Conservation (phyloP, 306 rosid species). For the Urtica urens region DNA sequence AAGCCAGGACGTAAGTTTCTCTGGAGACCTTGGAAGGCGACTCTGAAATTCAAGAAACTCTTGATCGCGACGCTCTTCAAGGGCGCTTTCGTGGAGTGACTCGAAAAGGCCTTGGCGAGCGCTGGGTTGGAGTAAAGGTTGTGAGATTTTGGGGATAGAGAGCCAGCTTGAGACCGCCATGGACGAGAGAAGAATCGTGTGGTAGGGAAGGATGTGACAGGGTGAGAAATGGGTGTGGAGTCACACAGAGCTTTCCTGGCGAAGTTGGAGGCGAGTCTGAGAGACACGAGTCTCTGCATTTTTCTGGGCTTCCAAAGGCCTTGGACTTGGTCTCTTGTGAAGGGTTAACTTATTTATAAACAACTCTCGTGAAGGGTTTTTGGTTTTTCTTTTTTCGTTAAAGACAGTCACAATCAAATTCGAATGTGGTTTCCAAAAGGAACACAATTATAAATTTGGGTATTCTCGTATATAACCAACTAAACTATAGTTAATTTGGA, state of each 20-base stretch:
- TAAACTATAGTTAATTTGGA: no score
- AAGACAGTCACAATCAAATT: no score
- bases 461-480: no score
- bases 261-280: constrained; percentile 20
- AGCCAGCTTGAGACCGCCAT: constrained; percentile 22
- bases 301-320: no score
- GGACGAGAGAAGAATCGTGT: constrained; percentile 24
- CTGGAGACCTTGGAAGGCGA: constrained; percentile 18
- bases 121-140: constrained; percentile 30
- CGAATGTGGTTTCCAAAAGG: no score
- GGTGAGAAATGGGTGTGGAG: constrained; percentile 12
- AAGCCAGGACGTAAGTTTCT: constrained; percentile 22
- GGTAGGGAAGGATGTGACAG: constrained; percentile 19
- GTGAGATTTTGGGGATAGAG: constrained; percentile 21
- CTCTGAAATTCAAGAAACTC: constrained; percentile 18
- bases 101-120: constrained; percentile 15
- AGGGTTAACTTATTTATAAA: no score
- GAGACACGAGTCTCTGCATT: constrained; percentile 44
- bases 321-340: no score
- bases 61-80: no score
- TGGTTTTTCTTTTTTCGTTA: no score
- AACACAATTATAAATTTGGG: no score
- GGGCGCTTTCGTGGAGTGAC: constrained; percentile 26
- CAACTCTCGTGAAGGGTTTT: no score
- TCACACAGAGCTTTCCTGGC: constrained; percentile 17